Conservation (phyloP, 306 rosid species). For the Inga laurina region DNA sequence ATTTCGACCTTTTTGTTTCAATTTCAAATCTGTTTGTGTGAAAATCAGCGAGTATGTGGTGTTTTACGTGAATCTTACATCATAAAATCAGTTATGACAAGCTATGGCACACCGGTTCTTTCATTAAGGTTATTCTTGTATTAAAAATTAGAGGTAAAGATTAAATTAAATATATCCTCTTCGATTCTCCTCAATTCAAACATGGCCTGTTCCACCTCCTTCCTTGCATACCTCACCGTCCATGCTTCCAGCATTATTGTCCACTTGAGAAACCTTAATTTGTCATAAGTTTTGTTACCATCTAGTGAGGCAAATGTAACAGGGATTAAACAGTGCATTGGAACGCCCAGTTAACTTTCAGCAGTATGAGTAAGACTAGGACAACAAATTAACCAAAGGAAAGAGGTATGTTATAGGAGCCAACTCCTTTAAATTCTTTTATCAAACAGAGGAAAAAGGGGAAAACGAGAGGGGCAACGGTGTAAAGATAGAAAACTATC, state of each 20-base stretch:
- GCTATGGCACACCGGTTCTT: not conserved
- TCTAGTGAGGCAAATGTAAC: constrained; percentile 28
- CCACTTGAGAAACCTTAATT: not conserved
- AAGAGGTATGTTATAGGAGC: too few species aligned
- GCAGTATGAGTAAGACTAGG: too few species aligned
- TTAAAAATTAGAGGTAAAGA: not conserved
- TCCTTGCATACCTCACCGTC: constrained; percentile 4
- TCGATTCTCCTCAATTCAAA: not conserved
- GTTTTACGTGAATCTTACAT: not conserved
- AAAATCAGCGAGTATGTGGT: too few species aligned
- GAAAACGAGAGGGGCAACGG: too few species aligned
- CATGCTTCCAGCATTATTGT: constrained; percentile 15
- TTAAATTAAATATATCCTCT: not conserved
- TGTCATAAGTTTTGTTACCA: constrained; percentile 20
- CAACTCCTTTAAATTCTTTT: too few species aligned
- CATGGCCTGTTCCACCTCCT: not conserved
- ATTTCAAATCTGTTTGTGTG: too few species aligned
- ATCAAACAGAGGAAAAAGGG: too few species aligned
- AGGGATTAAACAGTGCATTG: constrained; percentile 70
- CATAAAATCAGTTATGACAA: not conserved
- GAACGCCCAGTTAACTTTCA: constrained; percentile 57
- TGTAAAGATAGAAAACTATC: too few species aligned
- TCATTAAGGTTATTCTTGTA: not conserved
- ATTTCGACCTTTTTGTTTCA: too few species aligned
- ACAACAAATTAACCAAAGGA: too few species aligned